Conservation (phyloP, 768 basidiomycete species). For the Boletus subparvulus region DNA sequence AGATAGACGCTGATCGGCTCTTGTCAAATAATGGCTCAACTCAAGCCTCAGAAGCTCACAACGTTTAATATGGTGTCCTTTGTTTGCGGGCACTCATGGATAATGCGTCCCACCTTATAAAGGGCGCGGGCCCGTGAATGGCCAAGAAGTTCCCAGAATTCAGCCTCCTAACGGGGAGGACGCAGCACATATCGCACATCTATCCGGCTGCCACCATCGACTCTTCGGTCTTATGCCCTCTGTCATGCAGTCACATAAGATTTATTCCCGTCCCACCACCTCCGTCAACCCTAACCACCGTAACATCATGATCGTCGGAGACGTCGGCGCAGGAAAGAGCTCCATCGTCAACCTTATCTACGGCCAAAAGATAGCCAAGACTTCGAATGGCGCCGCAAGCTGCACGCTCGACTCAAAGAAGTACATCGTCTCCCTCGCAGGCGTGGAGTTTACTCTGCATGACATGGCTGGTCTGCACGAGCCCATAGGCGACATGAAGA, state of each 20-base stretch:
- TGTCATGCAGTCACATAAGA: conserved; percentile 12
- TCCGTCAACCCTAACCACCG: conserved; percentile 14
- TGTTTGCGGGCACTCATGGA: too few relatives aligned
- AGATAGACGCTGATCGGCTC: too few relatives aligned
- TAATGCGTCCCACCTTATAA: too few relatives aligned
- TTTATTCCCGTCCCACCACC: conserved; percentile 13
- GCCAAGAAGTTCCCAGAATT: not conserved
- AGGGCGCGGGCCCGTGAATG: not conserved
- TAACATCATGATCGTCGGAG: conserved; percentile 29
- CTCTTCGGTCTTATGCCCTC: not conserved
- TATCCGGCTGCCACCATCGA: not conserved
- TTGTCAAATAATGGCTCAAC: too few relatives aligned
- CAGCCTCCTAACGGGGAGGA: conserved; percentile 1
- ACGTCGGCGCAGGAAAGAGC: conserved; percentile 38
- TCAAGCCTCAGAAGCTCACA: too few relatives aligned
- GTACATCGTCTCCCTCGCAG: conserved; percentile 23
- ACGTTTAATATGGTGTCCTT: too few relatives aligned
- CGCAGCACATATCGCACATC: not conserved
- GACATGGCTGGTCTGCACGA: conserved; percentile 31
- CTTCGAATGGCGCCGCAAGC: conserved; percentile 33
- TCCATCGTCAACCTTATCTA: conserved; percentile 42
- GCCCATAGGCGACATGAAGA: conserved; percentile 25
- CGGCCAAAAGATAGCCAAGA: conserved; percentile 25
- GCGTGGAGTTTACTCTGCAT: conserved; percentile 20
- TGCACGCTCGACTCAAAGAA: conserved; percentile 35